phyloP scores from a whole-genome alignment of 2,329 filamentous ascomycete species.

The Didymosphaeria variabile region DNA sequence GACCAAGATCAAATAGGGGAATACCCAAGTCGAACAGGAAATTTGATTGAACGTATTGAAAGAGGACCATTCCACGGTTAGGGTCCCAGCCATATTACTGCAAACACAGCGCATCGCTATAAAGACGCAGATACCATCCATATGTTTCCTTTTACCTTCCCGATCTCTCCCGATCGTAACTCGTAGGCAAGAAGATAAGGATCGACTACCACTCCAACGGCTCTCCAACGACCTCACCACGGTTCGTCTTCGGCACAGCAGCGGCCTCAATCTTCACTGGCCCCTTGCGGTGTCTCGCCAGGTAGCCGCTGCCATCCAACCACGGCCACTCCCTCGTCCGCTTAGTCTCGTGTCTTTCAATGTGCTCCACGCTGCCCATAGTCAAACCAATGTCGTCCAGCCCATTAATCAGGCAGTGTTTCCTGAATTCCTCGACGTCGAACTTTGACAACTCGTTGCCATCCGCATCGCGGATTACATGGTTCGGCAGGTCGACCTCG shows the following conservation, averaged over 20 bases:
- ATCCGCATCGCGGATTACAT: slow-evolving; percentile 78
- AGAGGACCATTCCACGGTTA: background rate
- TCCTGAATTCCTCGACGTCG: slow-evolving; percentile 91
- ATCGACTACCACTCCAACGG: slow-evolving; percentile 81
- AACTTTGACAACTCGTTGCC: slow-evolving; percentile 81
- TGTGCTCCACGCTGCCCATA: slow-evolving; percentile 91
- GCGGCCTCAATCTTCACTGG: slow-evolving; percentile 70
- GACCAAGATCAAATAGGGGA: background rate
- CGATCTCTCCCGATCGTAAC: background rate
- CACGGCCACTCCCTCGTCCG: slow-evolving; percentile 83
- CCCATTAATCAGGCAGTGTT: slow-evolving; percentile 92
- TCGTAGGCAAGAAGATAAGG: background rate
- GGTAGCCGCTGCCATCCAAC: slow-evolving; percentile 87
- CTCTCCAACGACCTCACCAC: slow-evolving; percentile 83
- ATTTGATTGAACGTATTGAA: background rate
- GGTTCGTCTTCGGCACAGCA: slow-evolving; percentile 86
- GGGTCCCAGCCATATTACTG: background rate
- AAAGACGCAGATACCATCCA: background rate
- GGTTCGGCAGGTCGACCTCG: slow-evolving; percentile 87
- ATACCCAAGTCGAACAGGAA: background rate
- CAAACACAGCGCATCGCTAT: background rate
- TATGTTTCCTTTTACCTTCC: background rate
- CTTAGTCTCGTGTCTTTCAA: slow-evolving; percentile 80
- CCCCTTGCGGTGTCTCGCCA: slow-evolving; percentile 65
- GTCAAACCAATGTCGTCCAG: slow-evolving; percentile 96